Base-by-base conservation (phyloP, 768 basidiomycete species). In the Neoboletus brunneissimus region DNA sequence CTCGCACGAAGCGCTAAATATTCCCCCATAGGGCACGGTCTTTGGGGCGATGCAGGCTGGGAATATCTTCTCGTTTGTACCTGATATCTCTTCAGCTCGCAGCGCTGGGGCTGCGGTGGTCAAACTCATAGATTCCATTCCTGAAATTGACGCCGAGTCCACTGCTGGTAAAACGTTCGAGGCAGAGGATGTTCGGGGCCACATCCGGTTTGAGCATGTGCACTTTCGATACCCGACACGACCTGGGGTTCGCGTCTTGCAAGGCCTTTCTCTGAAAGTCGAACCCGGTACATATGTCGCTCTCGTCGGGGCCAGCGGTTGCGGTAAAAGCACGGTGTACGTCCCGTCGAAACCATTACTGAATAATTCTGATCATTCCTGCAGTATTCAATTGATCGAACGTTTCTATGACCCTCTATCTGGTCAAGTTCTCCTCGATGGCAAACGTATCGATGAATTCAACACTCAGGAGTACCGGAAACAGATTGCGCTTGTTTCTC, bases 181-280 rank as follows among this genome's bases (percentile, higher is more conserved):
- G 38, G 67, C 71, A 22, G 63, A 73, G 16, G 71, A 73, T 18
- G 76, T 80, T 32, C 66, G 72, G 34, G 89, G 90, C 15, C 85
- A 83, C 57, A 84, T 96, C 56, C 81, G 79, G 25, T 82, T 96
- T 60, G 87, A 94, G 69, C 80, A 88, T 58, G 80, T 96, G 31
- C 83, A 87, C 67, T 97, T 98, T 82, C 84, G 90, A 15, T 97
- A 97, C 73, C 94, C 94, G 0, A 91, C 90, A 9, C 80, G 94
- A 42, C 89, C 91, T 42, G 84, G 83, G 63, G 85, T 91, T 18
- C 88, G 88, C 48, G 92, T 98, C 18, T 74, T 98, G 57, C 86
- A 89, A 43, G 88, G 84, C 51, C 77, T 98, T 22, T 85, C 83
- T 18, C 67, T 91, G 50, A 79, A 81, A 40, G 81, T 89, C 29